A percentile compares a stretch with the other conserved stretches of the same genome.
phyloP scores from a whole-genome alignment of 2,329 filamentous ascomycete species.

The Xylaria sp. region DNA sequence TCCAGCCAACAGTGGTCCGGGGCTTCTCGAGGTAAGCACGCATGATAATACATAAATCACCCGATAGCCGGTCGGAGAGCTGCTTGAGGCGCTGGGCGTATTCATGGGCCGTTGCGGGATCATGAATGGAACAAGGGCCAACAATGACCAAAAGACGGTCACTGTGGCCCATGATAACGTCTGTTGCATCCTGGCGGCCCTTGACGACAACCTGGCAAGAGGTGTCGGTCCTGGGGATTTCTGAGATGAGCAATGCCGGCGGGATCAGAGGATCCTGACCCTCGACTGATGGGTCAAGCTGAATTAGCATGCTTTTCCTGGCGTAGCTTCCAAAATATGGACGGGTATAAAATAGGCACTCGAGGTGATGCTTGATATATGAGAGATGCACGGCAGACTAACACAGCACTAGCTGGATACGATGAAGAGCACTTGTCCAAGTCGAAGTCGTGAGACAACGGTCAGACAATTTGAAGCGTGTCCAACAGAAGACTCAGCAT shows the following conservation, averaged over 20 bases:
- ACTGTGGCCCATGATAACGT: constrained; percentile 76
- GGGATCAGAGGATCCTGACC: constrained; percentile 93
- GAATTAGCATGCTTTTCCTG: constrained; percentile 34
- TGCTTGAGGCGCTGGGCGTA: constrained; percentile 81
- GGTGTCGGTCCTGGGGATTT: constrained; percentile 71
- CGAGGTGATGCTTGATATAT: neutral
- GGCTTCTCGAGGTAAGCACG: constrained; percentile 99
- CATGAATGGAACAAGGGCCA: constrained; percentile 96
- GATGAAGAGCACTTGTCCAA: neutral
- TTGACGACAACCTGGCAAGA: constrained; percentile 71
- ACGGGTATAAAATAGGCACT: neutral
- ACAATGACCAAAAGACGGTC: constrained; percentile 93
- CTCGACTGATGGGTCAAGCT: constrained; percentile 63
- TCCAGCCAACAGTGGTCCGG: constrained; percentile 97
- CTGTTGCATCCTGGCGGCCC: constrained; percentile 68
- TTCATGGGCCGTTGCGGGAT: constrained; percentile 83
- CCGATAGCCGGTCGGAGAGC: constrained; percentile 76
- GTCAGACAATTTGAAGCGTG: neutral
- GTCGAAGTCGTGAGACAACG: neutral
- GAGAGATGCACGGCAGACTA: neutral
- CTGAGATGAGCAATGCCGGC: constrained; percentile 81
- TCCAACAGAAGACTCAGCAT: neutral
- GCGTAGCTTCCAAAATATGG: neutral
- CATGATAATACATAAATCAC: constrained; percentile 93
- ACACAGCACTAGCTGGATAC: neutral